Base-by-base conservation (phyloP, 179 eudicot genomes). In the Spinacia oleracea region DNA sequence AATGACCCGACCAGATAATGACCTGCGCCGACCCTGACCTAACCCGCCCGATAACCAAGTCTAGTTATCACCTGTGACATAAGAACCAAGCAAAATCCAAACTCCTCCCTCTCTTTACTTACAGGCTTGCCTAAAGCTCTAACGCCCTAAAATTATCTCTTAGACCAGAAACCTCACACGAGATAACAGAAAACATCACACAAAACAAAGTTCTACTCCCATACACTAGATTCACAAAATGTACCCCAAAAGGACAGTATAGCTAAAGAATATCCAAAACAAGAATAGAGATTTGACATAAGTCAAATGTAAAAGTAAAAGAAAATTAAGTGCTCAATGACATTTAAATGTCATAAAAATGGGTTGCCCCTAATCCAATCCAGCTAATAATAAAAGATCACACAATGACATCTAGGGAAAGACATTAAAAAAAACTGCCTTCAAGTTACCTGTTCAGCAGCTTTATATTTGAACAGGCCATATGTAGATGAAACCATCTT, bases 401-500 rank as follows among this genome's bases (percentile, higher is more conserved):
- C 63, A 62, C 12, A 27, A 66, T 23, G 15, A 46, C 5, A 48
- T 42, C 50, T 35, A 34, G 59, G 14, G 38, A 16, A 43, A 58
- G 59, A 60, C 25, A 59, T 20, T 32, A n/a, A 73, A 9, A 63
- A 2, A 15, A n/a, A 9, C 12, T 50, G 35, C 40, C 40, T 56
- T 78, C 43, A 81, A 48, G 53, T 62, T 79, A 96, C 99, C 97
- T 93, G 92, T 83, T 96, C 98, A 64, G 89, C 89, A 78, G 98
- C 94, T 90, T 93, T 92, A 86, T 86, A 85, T 88, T 92, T 96
- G 80, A 96, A 96, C 62, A 93, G 86, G 76, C 91, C 91, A 85
- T 92, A 96, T 80, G 94, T 80, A 66, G 91, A 82, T 63, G 93
- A 89, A 75, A 91, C 99, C 87, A 90, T 80, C 79, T 90, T 86